Evolutionary conservation across 2,329 filamentous ascomycete genomes (phyloP), one percentile per base, ranked within the genome.

Genomic region (Sphaerulina populicola): DNA sequence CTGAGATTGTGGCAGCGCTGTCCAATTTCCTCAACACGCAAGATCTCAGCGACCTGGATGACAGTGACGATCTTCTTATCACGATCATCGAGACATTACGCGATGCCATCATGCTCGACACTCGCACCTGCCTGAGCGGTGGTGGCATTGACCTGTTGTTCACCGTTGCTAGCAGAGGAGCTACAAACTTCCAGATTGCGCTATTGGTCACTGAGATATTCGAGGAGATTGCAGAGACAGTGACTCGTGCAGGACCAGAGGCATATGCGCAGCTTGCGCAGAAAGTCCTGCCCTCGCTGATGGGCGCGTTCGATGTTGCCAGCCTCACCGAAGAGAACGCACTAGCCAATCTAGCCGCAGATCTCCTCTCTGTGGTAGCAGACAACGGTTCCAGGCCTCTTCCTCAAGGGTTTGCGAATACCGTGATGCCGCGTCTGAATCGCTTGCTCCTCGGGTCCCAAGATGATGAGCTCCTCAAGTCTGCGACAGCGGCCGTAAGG

Each of bases 41-140:
- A 66, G 89, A 96, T 62, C 76, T 93, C 44, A 80, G 79, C 47
- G 90, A 96, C 14, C 78, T 94, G 43, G 82, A 86, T 49, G 90
- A 96, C 56, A 86, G 87, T 9, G 91, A 97, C 60, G 93, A 98
- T 67, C 79, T 97, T 49, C 82, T 96, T 59, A 87, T 94, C 11
- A 91, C 90, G 0, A 75, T 98, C 30, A 86, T 91, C 5, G 89
- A 96, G 69, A 86, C 90, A 0, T 75, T 97, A 3, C 81, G 88
- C 46, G 83, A 89, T 60, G 84, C 86, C 27, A 93, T 97, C 62
- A 77, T 84, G 60, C 78, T 95, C 49, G 84, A 96, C 61, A 80
- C 86, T 2, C 76, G 77, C 12, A 81, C 93, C 47, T 83, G 86
- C 18, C 77, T 95, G 18, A 80, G 83, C 0, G 79, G 78, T 11